Percentiles rank a stretch among this genome's conserved stretches.
Evolutionary conservation across 805 yeast species (phyloP).

Genomic region (Candida palmyrensis): DNA sequence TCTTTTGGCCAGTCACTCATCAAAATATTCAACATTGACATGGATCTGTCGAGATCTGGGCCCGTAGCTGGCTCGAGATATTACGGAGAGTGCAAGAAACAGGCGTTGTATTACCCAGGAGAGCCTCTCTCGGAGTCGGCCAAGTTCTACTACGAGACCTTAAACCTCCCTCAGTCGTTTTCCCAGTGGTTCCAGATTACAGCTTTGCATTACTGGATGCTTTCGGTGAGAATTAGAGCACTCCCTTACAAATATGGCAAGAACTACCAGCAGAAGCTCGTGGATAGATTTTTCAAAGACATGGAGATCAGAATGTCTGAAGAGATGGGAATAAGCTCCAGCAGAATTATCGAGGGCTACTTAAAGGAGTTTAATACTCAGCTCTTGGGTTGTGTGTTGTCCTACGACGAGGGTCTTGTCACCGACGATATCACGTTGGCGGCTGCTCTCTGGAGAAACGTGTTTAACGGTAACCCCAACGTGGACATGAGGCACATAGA

Average conservation of each 20-base stretch:
- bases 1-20: conserved; percentile 62
- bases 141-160: conserved; percentile 76
- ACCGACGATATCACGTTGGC: conserved; percentile 77
- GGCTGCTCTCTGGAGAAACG: conserved; percentile 82
- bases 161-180: conserved; percentile 79
- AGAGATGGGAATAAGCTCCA: conserved; percentile 80
- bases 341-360: conserved; percentile 77
- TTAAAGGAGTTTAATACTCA: conserved; percentile 88
- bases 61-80: conserved; percentile 89
- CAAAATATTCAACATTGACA: conserved; percentile 65
- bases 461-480: conserved; percentile 79
- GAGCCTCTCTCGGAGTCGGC: conserved; percentile 72
- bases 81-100: conserved; percentile 81
- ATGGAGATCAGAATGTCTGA: conserved; percentile 81
- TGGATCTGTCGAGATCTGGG: conserved; percentile 91
- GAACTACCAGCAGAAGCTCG: conserved; percentile 86
- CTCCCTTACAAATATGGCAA: conserved; percentile 87
- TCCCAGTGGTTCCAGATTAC: conserved; percentile 97
- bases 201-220: conserved; percentile 86
- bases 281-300: conserved; percentile 85
- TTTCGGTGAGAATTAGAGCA: conserved; percentile 92
- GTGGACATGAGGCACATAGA: conserved; percentile 81
- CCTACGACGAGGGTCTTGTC: conserved; percentile 88
- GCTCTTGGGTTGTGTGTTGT: conserved; percentile 80
- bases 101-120: conserved; percentile 72